Evolutionary conservation across 2,329 filamentous ascomycete genomes (phyloP).

Genomic region (Diaporthe vaccinii): DNA sequence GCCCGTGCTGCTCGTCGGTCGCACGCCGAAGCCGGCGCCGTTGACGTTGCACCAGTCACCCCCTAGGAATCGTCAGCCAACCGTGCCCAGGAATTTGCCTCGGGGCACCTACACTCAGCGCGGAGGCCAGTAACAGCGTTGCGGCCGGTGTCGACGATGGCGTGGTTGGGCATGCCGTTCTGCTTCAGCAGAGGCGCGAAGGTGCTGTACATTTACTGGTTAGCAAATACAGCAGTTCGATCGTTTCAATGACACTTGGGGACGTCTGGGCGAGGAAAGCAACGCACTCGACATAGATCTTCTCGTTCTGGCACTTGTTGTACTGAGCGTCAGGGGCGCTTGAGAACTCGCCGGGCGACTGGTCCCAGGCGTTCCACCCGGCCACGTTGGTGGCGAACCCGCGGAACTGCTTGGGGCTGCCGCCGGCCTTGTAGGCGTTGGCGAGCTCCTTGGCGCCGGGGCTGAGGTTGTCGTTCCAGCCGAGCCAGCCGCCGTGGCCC

Average conservation of each 20-base stretch:
- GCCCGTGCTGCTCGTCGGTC: constrained; percentile 72
- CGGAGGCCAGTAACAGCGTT: constrained; percentile 58
- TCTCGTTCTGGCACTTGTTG: constrained; percentile 19
- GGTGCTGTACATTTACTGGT: constrained; percentile 42
- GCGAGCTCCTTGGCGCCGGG: constrained; percentile 63
- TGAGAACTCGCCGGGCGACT: constrained; percentile 59
- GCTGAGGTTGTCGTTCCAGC: constrained; percentile 67
- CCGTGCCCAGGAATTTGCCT: rapidly evolving
- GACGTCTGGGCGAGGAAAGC: constrained; percentile 50
- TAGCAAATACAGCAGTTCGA: not conserved
- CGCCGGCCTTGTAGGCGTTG: constrained; percentile 63
- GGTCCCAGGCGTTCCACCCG: constrained; percentile 67
- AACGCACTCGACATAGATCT: constrained; percentile 57
- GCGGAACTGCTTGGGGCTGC: constrained; percentile 64
- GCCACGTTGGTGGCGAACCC: constrained; percentile 70
- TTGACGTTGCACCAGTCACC: constrained; percentile 61
- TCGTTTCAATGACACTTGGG: not conserved
- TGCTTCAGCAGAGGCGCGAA: constrained; percentile 54
- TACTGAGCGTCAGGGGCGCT: constrained; percentile 50
- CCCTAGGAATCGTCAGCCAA: constrained; percentile 37
- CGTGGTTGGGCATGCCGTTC: constrained; percentile 58
- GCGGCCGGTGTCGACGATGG: constrained; percentile 58
- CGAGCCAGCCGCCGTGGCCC: constrained; percentile 71
- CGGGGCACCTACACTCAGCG: constrained; percentile 49
- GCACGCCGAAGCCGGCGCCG: constrained; percentile 73